These are phyloP conservation scores for Aeschynomene evenia DNA, from an alignment of 306 rosid genomes.

Conservation along the genomic window DNA sequence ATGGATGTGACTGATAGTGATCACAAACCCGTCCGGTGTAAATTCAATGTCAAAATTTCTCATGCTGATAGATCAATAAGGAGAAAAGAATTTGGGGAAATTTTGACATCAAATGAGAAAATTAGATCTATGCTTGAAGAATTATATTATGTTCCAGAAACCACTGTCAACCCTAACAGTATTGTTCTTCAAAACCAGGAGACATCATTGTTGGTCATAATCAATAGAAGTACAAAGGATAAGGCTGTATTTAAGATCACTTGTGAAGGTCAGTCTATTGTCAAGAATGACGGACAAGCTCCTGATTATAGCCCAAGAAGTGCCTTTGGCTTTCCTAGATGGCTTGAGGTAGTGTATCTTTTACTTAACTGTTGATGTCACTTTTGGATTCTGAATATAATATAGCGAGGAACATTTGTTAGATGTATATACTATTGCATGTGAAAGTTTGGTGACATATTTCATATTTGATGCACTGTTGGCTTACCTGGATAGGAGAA, in stretches of 20 bases:
- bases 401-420: conserved; percentile 5
- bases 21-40: conserved; percentile 97
- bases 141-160: conserved; percentile 64
- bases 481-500: neutral
- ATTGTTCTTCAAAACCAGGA: conserved; percentile 81
- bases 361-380: neutral
- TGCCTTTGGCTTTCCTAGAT: conserved; percentile 88
- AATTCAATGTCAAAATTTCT: conserved; percentile 67
- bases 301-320: conserved; percentile 62
- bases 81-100: conserved; percentile 78
- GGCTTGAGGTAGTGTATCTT: conserved; percentile 80
- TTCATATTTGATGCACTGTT: conserved; percentile 1
- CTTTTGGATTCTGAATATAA: neutral
- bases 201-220: conserved; percentile 50
- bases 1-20: conserved; percentile 99
- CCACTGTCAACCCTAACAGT: conserved; percentile 53
- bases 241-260: conserved; percentile 61
- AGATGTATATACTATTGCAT: conserved; percentile 18
- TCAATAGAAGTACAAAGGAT: conserved; percentile 63
- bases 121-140: conserved; percentile 66
- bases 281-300: conserved; percentile 61
- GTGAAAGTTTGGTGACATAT: conserved; percentile 18
- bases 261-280: conserved; percentile 65
- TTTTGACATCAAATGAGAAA: conserved; percentile 63
- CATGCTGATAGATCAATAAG: conserved; percentile 87